phyloP scores from a whole-genome alignment of 2,329 filamentous ascomycete species.

The Paecilomyces sp. region DNA sequence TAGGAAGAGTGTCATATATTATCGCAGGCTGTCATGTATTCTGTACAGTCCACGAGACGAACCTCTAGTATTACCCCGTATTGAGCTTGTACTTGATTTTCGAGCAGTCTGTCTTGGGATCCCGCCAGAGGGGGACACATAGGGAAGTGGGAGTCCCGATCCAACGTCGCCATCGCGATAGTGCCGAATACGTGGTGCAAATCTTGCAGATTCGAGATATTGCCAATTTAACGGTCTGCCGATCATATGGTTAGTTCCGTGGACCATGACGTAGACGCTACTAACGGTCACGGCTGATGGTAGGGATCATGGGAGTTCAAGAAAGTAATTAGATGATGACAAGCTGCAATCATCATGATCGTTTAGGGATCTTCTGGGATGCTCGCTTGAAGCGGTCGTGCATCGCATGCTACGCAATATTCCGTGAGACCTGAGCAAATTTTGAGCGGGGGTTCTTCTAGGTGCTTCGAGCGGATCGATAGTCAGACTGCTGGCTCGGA shows the following conservation, averaged over 20 bases:
- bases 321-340: neutral
- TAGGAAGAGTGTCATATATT: no score
- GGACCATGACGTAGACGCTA: neutral
- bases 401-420: neutral
- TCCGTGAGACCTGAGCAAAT: neutral
- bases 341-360: neutral
- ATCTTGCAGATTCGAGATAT: neutral
- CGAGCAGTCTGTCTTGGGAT: neutral
- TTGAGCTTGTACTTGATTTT: neutral
- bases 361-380: neutral
- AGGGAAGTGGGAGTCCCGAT: neutral
- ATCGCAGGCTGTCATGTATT: neutral
- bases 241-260: neutral
- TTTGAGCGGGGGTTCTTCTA: neutral
- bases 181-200: neutral
- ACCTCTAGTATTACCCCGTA: neutral
- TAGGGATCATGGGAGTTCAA: neutral
- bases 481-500: neutral
- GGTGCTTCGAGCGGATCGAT: neutral
- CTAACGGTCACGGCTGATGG: neutral
- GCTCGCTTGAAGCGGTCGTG: neutral
- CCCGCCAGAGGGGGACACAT: neutral
- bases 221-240: neutral
- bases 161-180: neutral
- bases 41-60: neutral